These are phyloP conservation scores for Mesembryanthemum crystallinum DNA, from an alignment of 148 eudicot genomes.

Conservation along the genomic window DNA sequence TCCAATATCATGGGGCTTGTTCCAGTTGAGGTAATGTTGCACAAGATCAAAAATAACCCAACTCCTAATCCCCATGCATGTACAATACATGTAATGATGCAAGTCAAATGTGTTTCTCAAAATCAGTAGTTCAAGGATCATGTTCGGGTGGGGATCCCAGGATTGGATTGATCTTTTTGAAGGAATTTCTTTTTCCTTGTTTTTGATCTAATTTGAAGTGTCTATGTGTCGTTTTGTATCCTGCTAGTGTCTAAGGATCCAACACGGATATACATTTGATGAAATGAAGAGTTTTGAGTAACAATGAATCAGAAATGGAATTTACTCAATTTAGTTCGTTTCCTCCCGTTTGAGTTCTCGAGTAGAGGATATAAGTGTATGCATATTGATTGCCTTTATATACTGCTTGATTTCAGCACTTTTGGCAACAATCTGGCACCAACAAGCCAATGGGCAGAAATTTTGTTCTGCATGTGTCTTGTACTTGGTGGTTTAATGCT, in stretches of 20 bases:
- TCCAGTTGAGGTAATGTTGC: conserved; percentile 62
- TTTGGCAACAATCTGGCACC: conserved; percentile 39
- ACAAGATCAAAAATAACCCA: background rate
- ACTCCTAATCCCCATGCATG: background rate
- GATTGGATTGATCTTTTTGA: no score
- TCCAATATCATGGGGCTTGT: conserved; percentile 88
- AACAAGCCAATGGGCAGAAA: conserved; percentile 40
- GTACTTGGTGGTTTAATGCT: conserved; percentile 50
- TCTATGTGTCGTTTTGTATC: no score
- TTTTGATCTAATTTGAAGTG: no score
- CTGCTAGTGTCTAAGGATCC: no score
- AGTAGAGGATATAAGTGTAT: background rate
- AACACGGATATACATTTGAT: no score
- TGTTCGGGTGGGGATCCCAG: no score
- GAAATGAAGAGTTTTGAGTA: no score
- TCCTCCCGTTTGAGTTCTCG: background rate
- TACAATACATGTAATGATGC: no score
- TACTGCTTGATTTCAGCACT: conserved; percentile 25
- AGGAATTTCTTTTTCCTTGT: no score
- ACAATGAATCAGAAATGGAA: no score
- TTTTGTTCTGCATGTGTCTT: conserved; percentile 38
- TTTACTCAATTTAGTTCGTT: no score
- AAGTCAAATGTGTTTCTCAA: background rate
- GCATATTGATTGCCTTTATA: background rate
- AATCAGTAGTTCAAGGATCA: no score